Evolutionary conservation across 2,329 filamentous ascomycete species (phyloP).

Genomic region (Colletotrichum sp.): DNA sequence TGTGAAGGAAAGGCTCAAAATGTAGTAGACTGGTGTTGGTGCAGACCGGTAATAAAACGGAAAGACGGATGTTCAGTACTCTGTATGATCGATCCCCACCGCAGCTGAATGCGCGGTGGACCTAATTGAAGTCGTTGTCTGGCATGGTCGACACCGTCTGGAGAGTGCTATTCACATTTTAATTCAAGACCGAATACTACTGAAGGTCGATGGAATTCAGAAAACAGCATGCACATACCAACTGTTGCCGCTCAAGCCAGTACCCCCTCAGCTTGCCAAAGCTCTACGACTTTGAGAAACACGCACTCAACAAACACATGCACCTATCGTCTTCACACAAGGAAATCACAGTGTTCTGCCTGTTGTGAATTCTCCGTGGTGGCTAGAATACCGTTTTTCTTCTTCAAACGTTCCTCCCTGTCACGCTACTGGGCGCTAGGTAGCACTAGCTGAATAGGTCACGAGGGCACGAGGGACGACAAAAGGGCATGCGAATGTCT

Average conservation of each 20-base stretch:
- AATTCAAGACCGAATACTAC: background rate
- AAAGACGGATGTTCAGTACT: background rate
- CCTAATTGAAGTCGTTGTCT: background rate
- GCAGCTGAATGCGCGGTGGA: background rate
- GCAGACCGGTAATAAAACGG: background rate
- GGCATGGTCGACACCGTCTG: background rate
- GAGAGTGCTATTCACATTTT: background rate
- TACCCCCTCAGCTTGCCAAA: background rate
- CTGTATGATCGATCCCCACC: background rate
- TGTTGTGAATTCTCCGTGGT: background rate
- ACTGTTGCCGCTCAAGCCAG: background rate
- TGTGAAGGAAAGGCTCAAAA: background rate
- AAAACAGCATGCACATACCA: background rate
- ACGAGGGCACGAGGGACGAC: background rate
- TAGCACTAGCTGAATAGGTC: background rate
- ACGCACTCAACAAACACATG: background rate
- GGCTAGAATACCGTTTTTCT: background rate
- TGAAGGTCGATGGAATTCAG: background rate
- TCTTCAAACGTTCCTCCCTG: background rate
- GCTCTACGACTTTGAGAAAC: background rate
- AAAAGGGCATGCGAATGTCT: background rate
- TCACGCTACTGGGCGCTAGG: background rate
- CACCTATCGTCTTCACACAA: background rate
- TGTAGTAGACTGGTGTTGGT: background rate
- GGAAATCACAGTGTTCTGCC: background rate